phyloP scores from a whole-genome alignment of 2,329 filamentous ascomycete genomes.

The Venturia aucupariae region DNA sequence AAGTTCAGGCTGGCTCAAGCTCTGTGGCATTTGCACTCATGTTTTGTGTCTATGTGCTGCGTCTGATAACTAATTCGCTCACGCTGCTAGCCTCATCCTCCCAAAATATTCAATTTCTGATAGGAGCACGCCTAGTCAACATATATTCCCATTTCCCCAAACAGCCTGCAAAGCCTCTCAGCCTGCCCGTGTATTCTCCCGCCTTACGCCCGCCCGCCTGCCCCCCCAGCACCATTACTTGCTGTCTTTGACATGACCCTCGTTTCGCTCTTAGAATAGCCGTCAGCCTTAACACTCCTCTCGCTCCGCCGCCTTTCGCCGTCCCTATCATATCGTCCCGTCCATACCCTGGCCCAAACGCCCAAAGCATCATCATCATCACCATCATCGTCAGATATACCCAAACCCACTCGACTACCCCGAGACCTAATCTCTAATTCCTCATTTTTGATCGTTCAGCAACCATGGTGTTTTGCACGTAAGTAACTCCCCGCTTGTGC shows the following conservation, averaged over 20 bases:
- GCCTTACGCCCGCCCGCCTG: slow-evolving; percentile 7
- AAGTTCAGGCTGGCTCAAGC: not conserved
- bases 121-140: not conserved
- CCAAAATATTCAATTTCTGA: not conserved
- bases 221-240: not conserved
- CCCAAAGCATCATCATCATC: not conserved
- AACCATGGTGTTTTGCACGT: slow-evolving; percentile 43
- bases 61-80: not conserved
- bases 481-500: not conserved
- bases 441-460: slow-evolving; percentile 11
- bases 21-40: slow-evolving; percentile 2
- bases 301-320: slow-evolving; percentile 11
- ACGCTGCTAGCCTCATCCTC: not conserved
- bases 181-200: not conserved
- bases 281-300: slow-evolving; percentile 11
- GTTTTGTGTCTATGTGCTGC: not conserved
- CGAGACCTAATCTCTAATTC: slow-evolving; percentile 10
- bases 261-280: slow-evolving; percentile 8
- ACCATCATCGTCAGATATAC: slow-evolving; percentile 4
- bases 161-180: not conserved
- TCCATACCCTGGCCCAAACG: not conserved
- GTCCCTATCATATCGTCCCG: not conserved
- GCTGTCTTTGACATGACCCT: slow-evolving; percentile 1
- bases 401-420: not conserved
- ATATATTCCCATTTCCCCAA: not conserved